A percentile compares a stretch with the other conserved stretches of the same genome.
phyloP scores from a whole-genome alignment of 164 flowering plant genomes.

The Chimonanthus praecox region DNA sequence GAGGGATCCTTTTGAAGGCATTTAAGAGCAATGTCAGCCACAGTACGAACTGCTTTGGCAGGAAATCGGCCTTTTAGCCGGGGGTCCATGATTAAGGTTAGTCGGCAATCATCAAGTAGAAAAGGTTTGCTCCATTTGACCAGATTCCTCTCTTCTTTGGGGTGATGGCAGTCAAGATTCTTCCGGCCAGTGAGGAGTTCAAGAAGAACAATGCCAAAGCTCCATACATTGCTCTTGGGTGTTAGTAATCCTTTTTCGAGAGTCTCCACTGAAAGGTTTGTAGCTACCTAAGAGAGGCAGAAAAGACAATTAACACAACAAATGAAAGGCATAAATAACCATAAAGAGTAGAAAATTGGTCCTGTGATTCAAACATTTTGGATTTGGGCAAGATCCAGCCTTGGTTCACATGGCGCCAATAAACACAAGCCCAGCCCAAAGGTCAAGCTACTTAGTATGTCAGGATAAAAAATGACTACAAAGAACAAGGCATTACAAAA shows the following conservation, averaged over 20 bases:
- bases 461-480: too few species aligned
- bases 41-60: conserved; percentile 62
- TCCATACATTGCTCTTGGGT: conserved; percentile 95
- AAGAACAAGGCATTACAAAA: too few species aligned
- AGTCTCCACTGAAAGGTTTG: conserved; percentile 82
- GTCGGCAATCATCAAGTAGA: conserved; percentile 70
- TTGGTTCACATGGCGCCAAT: too few species aligned
- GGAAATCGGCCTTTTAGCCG: conserved; percentile 83
- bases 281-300: conserved; percentile 41
- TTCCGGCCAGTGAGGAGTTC: conserved; percentile 86
- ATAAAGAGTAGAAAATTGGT: not conserved
- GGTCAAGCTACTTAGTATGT: too few species aligned
- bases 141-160: conserved; percentile 82
- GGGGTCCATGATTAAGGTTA: conserved; percentile 89
- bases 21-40: conserved; percentile 72
- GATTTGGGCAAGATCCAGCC: too few species aligned
- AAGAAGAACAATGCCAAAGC: conserved; percentile 86
- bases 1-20: conserved; percentile 88
- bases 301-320: not conserved
- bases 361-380: not conserved
- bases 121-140: conserved; percentile 88
- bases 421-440: too few species aligned
- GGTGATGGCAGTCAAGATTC: conserved; percentile 62
- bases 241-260: conserved; percentile 80
- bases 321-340: not conserved